Evolutionary conservation across 2,329 filamentous ascomycete species (phyloP).

Genomic region (Fusarium continuum): DNA sequence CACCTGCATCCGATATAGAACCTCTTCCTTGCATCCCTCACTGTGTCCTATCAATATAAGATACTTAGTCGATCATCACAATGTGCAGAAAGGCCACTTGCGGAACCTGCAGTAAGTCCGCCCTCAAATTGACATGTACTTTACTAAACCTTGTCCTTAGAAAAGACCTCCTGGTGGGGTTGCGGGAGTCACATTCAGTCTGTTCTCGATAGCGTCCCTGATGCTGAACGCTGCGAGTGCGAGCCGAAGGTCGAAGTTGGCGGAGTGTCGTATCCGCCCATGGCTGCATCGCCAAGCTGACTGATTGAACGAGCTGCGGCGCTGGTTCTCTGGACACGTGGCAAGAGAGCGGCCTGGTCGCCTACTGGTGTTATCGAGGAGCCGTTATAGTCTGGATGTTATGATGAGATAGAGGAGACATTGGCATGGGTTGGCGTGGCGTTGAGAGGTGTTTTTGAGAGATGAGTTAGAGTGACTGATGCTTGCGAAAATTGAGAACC

Average conservation of each 20-base stretch:
- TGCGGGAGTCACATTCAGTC: slow-evolving; percentile 69
- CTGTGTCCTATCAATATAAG: neutral
- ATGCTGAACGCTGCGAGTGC: slow-evolving; percentile 71
- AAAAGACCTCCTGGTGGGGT: slow-evolving; percentile 65
- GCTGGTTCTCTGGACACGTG: slow-evolving; percentile 43
- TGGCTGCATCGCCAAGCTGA: slow-evolving; percentile 59
- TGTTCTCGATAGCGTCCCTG: slow-evolving; percentile 69
- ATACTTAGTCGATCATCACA: neutral
- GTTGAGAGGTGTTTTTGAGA: slow-evolving; percentile 1
- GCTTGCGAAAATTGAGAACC: neutral
- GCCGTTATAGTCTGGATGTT: slow-evolving; percentile 24
- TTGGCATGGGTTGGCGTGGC: neutral
- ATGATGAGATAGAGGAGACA: neutral
- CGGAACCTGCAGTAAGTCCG: slow-evolving; percentile 66
- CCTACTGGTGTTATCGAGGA: slow-evolving; percentile 46
- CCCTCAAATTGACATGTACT: no score
- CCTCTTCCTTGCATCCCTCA: neutral
- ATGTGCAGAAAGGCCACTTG: slow-evolving; percentile 76
- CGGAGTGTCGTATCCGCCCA: slow-evolving; percentile 72
- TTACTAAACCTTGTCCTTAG: slow-evolving; percentile 14
- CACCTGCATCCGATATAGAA: slow-evolving; percentile 5
- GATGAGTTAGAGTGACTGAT: neutral
- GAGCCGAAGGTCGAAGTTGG: slow-evolving; percentile 68
- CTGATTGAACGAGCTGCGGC: slow-evolving; percentile 44
- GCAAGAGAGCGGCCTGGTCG: slow-evolving; percentile 45